phyloP scores from a whole-genome alignment of 257 asterid genomes.

The Solanum rostratum region DNA sequence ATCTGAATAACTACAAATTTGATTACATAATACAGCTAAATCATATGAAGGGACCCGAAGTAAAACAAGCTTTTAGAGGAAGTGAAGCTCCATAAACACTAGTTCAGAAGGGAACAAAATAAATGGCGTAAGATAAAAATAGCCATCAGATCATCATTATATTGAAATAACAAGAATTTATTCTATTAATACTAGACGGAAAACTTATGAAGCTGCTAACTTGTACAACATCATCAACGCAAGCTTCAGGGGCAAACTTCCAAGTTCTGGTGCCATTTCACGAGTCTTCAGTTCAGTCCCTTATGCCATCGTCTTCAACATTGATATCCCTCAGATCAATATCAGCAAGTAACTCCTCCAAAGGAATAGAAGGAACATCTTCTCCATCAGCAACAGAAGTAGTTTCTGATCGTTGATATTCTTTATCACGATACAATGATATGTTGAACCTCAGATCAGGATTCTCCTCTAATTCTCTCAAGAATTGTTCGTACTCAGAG shows the following conservation, averaged over 20 bases:
- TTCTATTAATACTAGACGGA: too few species aligned
- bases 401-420: slow-evolving; percentile 24
- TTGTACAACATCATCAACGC: background rate
- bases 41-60: background rate
- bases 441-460: slow-evolving; percentile 21
- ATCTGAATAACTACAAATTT: background rate
- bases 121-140: background rate
- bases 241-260: background rate
- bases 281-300: slow-evolving; percentile 1
- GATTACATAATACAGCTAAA: background rate
- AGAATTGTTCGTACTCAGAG: slow-evolving; percentile 20
- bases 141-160: background rate
- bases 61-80: background rate
- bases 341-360: slow-evolving; percentile 26
- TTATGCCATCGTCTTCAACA: slow-evolving; percentile 11
- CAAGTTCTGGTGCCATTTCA: background rate
- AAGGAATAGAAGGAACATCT: slow-evolving; percentile 19
- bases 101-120: background rate
- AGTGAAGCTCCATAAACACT: background rate
- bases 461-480: slow-evolving; percentile 30
- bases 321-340: slow-evolving; percentile 14
- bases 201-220: background rate
- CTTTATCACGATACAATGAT: slow-evolving; percentile 20
- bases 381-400: slow-evolving; percentile 16
- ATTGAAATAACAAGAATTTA: background rate